A percentile compares a stretch with the other conserved stretches of the same genome.
Evolutionary conservation across 345 rosid species (phyloP).

Genomic region (Abelmoschus esculentus): DNA sequence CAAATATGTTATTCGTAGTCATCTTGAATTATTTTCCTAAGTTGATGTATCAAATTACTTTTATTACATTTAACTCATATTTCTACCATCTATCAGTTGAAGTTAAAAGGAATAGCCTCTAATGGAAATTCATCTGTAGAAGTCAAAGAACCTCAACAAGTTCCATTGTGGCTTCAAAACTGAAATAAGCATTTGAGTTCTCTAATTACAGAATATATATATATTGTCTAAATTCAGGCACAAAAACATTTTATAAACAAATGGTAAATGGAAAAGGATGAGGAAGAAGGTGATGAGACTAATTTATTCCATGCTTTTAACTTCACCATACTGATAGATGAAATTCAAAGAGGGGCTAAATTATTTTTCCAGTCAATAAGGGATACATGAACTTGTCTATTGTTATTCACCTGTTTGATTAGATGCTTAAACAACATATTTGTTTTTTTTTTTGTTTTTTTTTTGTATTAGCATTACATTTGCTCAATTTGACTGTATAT

Average conservation of each 20-base stretch:
- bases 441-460: background rate
- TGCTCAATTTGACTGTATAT: background rate
- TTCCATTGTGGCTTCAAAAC: background rate
- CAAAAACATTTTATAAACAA: background rate
- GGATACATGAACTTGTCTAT: background rate
- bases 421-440: background rate
- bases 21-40: slow-evolving; percentile 5
- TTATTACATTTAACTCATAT: background rate
- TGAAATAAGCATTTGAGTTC: background rate
- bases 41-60: background rate
- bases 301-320: too few relatives aligned
- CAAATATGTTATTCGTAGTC: background rate
- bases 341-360: background rate
- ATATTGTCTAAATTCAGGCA: background rate
- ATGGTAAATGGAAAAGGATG: too few relatives aligned
- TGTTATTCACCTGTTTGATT: background rate
- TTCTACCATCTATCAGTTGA: background rate
- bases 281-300: too few relatives aligned
- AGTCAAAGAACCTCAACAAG: background rate
- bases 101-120: background rate
- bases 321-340: too few relatives aligned
- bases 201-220: background rate
- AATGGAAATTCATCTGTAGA: background rate
- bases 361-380: too few relatives aligned
- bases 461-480: background rate